These are phyloP conservation scores for Chlamydomonas reinhardtii DNA, from an alignment of 163 green algal genomes.

Conservation along the genomic window DNA sequence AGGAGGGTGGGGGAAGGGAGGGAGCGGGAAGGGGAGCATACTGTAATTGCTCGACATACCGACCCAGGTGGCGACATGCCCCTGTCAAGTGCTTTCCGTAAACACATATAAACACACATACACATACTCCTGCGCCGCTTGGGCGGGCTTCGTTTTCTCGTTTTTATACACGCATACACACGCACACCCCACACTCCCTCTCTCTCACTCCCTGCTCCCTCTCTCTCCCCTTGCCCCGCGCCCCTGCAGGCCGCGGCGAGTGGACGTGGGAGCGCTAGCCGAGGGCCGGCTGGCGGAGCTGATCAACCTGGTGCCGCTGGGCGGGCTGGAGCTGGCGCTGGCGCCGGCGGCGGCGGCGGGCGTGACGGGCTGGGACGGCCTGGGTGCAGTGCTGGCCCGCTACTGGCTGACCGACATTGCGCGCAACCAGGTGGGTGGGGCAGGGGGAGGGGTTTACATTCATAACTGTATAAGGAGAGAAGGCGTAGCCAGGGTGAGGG, in stretches of 20 bases:
- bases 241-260: slow-evolving; percentile 43
- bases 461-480: too few species aligned
- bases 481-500: too few species aligned
- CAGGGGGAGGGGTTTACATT: too few species aligned
- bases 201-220: not conserved
- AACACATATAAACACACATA: too few species aligned
- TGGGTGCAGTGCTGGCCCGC: slow-evolving; percentile 51
- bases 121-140: too few species aligned
- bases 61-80: too few species aligned
- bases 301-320: slow-evolving; percentile 76
- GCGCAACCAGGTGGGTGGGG: slow-evolving; percentile 34
- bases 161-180: too few species aligned
- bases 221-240: too few species aligned
- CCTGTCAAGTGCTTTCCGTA: too few species aligned
- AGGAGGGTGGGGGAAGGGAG: not conserved
- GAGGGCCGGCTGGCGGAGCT: slow-evolving; percentile 71
- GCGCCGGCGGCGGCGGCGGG: slow-evolving; percentile 61
- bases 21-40: not conserved
- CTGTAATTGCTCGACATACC: too few species aligned
- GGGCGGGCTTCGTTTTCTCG: too few species aligned
- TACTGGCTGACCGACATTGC: slow-evolving; percentile 72
- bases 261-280: slow-evolving; percentile 65
- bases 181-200: too few species aligned
- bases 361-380: slow-evolving; percentile 59
- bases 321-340: slow-evolving; percentile 67